These are phyloP conservation scores for Flagelloscypha sp. DNA, from an alignment of 768 basidiomycete genomes.

Conservation along the genomic window DNA sequence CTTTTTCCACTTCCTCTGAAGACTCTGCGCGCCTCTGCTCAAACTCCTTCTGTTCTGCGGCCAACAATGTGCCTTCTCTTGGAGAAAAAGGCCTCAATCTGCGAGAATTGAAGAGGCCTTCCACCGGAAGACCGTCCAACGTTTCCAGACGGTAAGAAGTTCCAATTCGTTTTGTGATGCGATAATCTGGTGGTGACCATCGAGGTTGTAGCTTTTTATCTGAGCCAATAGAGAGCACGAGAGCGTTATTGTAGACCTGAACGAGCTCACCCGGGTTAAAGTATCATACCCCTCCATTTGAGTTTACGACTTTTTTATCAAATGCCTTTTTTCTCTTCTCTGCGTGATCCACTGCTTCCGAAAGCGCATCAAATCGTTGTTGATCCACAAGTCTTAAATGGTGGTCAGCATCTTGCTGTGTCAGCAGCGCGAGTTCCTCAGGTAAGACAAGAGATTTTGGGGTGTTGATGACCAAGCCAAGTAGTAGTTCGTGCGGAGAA, in stretches of 20 bases:
- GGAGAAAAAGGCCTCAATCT: constrained; percentile 15
- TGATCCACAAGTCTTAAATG: constrained; percentile 24
- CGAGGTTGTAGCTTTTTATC: constrained; percentile 20
- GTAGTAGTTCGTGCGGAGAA: constrained; percentile 20
- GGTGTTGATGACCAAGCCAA: constrained; percentile 23
- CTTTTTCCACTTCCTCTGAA: too few species aligned
- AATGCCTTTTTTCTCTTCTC: constrained; percentile 18
- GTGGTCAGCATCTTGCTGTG: constrained; percentile 1
- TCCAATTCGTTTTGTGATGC: constrained; percentile 6
- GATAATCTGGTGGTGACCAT: constrained; percentile 22
- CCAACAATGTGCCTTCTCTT: constrained; percentile 12
- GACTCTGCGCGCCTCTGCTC: too few species aligned
- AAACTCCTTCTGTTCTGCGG: constrained; percentile 10
- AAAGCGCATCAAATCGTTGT: constrained; percentile 22
- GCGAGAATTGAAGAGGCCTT: constrained; percentile 11
- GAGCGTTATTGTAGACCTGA: constrained; percentile 20
- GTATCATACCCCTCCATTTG: constrained; percentile 11
- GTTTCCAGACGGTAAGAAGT: constrained; percentile 21
- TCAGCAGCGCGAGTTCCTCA: constrained; percentile 6
- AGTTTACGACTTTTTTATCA: constrained; percentile 14
- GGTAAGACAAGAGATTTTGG: constrained; percentile 9
- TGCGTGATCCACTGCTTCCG: constrained; percentile 15
- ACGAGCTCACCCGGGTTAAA: constrained; percentile 22
- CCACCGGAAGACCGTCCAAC: constrained; percentile 5
- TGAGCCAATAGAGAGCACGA: constrained; percentile 19